Percentiles rank a stretch among this genome's conserved stretches.
Conservation (phyloP, 257 asterid genomes). For the Capsicum chinense region DNA sequence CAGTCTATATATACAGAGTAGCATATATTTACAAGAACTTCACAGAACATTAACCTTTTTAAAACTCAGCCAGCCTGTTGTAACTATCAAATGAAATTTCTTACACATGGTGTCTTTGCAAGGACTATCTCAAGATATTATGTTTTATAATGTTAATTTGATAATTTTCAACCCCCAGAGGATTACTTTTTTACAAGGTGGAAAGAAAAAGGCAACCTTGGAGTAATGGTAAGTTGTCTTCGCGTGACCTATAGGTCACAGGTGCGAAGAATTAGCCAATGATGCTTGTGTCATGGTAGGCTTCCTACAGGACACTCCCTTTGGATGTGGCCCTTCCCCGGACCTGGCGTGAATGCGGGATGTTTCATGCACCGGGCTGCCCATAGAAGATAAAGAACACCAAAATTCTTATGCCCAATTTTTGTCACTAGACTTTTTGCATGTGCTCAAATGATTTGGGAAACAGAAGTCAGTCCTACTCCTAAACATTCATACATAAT, state of each 20-base stretch:
- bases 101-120: neutral
- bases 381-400: constrained; percentile 1
- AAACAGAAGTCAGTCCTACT: neutral
- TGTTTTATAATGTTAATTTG: neutral
- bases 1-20: neutral
- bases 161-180: neutral
- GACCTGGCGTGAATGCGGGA: neutral
- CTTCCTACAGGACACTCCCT: neutral
- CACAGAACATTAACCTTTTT: neutral
- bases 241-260: neutral
- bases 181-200: neutral
- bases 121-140: neutral
- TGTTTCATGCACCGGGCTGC: neutral
- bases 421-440: neutral
- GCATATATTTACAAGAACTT: neutral
- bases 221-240: neutral
- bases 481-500: neutral
- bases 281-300: neutral
- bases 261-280: neutral
- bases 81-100: neutral
- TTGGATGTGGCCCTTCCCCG: neutral
- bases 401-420: neutral
- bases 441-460: neutral
- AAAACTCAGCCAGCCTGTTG: neutral
- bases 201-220: neutral